Evolutionary conservation across 179 eudicot species (phyloP).

Genomic region (Vitellaria paradoxa): DNA sequence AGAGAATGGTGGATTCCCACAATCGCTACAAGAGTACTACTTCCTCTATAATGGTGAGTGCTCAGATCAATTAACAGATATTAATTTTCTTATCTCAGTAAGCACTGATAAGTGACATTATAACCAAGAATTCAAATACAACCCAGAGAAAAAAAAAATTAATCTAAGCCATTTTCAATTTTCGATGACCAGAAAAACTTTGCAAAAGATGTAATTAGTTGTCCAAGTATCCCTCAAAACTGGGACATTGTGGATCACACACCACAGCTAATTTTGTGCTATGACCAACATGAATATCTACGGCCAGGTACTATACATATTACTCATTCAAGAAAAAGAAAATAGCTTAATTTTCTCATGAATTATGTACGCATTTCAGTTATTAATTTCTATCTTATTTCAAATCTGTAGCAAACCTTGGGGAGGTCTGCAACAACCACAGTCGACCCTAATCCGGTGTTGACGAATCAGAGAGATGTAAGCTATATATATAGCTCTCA

Average conservation of each 20-base stretch:
- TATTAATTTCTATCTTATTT: background rate
- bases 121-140: background rate
- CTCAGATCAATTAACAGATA: too few relatives aligned
- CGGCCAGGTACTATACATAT: background rate
- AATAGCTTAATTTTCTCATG: too few relatives aligned
- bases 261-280: background rate
- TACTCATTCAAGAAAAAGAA: too few relatives aligned
- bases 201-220: background rate
- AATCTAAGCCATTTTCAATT: background rate
- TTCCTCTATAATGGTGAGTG: too few relatives aligned
- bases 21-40: too few relatives aligned
- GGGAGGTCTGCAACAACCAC: background rate
- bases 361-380: too few relatives aligned
- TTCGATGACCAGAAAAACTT: background rate
- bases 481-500: background rate
- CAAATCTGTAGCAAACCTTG: background rate
- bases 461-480: background rate
- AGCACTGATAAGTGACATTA: background rate
- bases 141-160: background rate
- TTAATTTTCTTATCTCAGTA: background rate
- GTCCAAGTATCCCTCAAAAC: too few relatives aligned
- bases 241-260: background rate
- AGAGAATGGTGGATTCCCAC: too few relatives aligned
- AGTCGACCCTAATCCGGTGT: background rate
- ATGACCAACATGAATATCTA: background rate